Evolutionary conservation across 1,139 yeast genomes (phyloP).

Genomic region (Protomyces inouyei): DNA sequence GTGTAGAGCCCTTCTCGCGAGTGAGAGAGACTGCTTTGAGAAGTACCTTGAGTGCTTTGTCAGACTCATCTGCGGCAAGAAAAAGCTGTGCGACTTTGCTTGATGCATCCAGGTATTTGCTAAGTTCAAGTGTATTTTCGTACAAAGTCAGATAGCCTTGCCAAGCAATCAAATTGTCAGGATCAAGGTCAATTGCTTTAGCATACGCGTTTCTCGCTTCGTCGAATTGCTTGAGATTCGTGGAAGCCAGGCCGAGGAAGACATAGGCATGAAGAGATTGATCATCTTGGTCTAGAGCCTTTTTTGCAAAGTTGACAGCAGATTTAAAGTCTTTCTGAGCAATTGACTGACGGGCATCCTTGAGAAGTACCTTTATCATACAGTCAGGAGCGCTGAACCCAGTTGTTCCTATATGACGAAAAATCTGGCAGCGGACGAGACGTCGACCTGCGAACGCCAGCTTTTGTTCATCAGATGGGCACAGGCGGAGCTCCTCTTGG

Average conservation of each 20-base stretch:
- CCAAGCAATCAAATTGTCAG: slow-evolving; percentile 64
- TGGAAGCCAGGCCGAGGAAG: slow-evolving; percentile 54
- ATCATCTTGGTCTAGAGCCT: slow-evolving; percentile 51
- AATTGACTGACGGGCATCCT: slow-evolving; percentile 17
- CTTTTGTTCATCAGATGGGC: too few relatives aligned
- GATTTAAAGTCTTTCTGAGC: slow-evolving; percentile 12
- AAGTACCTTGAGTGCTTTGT: slow-evolving; percentile 26
- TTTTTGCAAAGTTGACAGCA: slow-evolving; percentile 37
- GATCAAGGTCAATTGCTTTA: slow-evolving; percentile 55
- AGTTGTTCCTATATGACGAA: too few relatives aligned
- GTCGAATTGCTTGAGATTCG: slow-evolving; percentile 43
- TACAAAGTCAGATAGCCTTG: slow-evolving; percentile 66
- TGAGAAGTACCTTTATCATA: slow-evolving; percentile 8
- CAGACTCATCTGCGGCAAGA: slow-evolving; percentile 32
- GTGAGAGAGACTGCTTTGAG: slow-evolving; percentile 32
- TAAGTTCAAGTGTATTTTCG: slow-evolving; percentile 44
- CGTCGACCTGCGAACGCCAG: too few relatives aligned
- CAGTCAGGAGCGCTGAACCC: not conserved
- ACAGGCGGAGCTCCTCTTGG: too few relatives aligned
- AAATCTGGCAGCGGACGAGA: too few relatives aligned
- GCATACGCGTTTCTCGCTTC: slow-evolving; percentile 51
- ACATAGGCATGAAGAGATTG: slow-evolving; percentile 59
- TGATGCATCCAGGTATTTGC: slow-evolving; percentile 42
- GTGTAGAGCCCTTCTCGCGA: slow-evolving; percentile 37
- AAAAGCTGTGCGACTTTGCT: slow-evolving; percentile 35